Evolutionary conservation across 2,329 filamentous ascomycete genomes (phyloP).

Genomic region (Exophiala phaeomuriformis): DNA sequence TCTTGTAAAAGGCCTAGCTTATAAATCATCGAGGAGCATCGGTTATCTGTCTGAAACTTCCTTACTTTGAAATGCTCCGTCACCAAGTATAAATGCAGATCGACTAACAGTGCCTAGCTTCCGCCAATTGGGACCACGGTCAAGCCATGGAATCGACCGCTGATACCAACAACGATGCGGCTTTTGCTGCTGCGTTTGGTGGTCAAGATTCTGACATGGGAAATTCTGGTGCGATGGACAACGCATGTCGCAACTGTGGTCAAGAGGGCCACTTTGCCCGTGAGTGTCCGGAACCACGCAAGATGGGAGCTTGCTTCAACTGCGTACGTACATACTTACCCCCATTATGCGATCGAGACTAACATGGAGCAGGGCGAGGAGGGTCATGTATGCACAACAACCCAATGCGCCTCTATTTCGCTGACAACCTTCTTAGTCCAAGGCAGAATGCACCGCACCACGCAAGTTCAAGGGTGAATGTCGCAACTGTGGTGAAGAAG

Average conservation of each 20-base stretch:
- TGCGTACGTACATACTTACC: slow-evolving; percentile 27
- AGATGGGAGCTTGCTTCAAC: slow-evolving; percentile 40
- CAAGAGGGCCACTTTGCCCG: slow-evolving; percentile 30
- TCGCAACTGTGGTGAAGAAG: slow-evolving; percentile 39
- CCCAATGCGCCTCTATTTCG: neutral
- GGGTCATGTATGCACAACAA: slow-evolving; percentile 31
- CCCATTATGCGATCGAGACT: neutral
- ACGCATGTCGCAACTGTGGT: slow-evolving; percentile 25
- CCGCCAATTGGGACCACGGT: neutral
- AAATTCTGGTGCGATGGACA: slow-evolving; percentile 8
- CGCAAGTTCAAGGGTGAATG: slow-evolving; percentile 43
- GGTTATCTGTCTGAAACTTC: neutral
- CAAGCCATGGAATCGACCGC: neutral
- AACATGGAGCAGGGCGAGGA: slow-evolving; percentile 29
- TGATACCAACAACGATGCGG: slow-evolving; percentile 1
- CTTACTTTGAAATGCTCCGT: neutral
- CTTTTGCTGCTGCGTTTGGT: slow-evolving; percentile 5
- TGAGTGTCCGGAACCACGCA: slow-evolving; percentile 39
- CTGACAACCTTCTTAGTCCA: slow-evolving; percentile 29
- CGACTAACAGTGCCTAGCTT: neutral
- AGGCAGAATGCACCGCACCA: slow-evolving; percentile 41
- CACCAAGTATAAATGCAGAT: neutral
- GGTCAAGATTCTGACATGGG: slow-evolving; percentile 7
- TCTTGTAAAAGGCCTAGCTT: neutral
- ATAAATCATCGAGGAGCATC: slow-evolving; percentile 2